Base-by-base conservation (phyloP, 2,329 filamentous ascomycete genomes). In the Botrytis fragariae region DNA sequence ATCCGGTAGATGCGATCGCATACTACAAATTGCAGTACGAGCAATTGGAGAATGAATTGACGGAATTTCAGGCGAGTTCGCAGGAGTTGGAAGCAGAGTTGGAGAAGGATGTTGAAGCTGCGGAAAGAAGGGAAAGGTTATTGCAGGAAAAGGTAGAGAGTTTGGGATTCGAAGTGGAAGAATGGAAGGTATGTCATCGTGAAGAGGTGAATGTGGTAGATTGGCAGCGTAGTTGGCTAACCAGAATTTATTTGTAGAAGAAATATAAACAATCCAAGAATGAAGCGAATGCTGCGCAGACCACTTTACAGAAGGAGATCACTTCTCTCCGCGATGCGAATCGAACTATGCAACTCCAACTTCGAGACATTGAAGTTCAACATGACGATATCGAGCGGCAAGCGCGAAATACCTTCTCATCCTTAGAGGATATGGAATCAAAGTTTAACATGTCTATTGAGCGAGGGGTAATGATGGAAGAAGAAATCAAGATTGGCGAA, bases 311-410 rank as follows among this genome's bases (percentile, higher is more conserved):
- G 83, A 98, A 98, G 83, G 96, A 99, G 83, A 95, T 99, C 79
- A 99, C 96, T 10, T 92, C 89, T 14, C 87, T 99, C 79, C 92
- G 96, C 80, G 95, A 99, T 77, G 83, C 90, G 67, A 97, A 94
- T 82, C 88, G 96, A 77, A 91, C 91, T 5, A 84, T 98, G 75
- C 92, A 96, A 79, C 86, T 97, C 76, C 93, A 89, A 83, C 85
- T 99, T 73, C 91, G 96, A 77, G 96, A 99, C 82, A 97, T 95
- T 78, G 96, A 99, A 83, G 96, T 99, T 72, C 94, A 93, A 81
- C 99, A 98, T 84, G 96, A 99, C 86, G 96, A 99, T 83, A 98
- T 95, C 81, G 96, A 99, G 85, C 91, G 94, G 77, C 95, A 98
- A 84, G 95, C 96, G 77, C 91, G 96, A 78, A 96, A 98, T 83